Evolutionary conservation across 2,329 filamentous ascomycete species (phyloP).

Genomic region (Didymosphaeria variabile): DNA sequence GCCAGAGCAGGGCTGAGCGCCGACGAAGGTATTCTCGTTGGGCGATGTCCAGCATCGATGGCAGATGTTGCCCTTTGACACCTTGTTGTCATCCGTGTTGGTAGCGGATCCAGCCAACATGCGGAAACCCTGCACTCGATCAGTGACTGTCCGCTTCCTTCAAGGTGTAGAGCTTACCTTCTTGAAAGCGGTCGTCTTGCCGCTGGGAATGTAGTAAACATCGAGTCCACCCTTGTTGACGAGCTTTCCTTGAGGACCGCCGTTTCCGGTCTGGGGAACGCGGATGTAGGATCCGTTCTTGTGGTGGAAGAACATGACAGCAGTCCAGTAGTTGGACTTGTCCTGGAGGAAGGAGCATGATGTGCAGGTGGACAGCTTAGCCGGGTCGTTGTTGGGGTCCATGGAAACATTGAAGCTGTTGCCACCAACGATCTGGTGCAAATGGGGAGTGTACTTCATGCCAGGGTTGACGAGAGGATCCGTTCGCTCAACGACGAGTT

Average conservation of each 20-base stretch:
- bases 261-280: conserved; percentile 44
- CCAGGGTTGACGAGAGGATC: conserved; percentile 47
- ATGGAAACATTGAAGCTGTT: conserved; percentile 47
- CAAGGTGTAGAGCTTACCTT: conserved; percentile 26
- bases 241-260: conserved; percentile 45
- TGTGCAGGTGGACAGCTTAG: conserved; percentile 41
- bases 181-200: conserved; percentile 46
- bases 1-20: conserved; percentile 61
- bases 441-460: conserved; percentile 47
- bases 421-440: conserved; percentile 47
- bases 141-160: conserved; percentile 1
- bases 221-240: conserved; percentile 48
- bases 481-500: conserved; percentile 45
- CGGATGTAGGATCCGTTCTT: conserved; percentile 45
- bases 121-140: conserved; percentile 38
- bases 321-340: conserved; percentile 48
- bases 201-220: conserved; percentile 47
- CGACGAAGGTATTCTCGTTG: conserved; percentile 59
- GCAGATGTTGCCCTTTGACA: conserved; percentile 41
- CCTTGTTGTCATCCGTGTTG: conserved; percentile 43
- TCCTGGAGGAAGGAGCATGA: conserved; percentile 44
- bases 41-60: conserved; percentile 53
- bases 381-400: conserved; percentile 38
- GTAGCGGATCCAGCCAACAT: conserved; percentile 43
- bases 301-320: conserved; percentile 49